phyloP scores from a whole-genome alignment of 1,284 basidiomycete species.

The Sphaerobolus stellatus region DNA sequence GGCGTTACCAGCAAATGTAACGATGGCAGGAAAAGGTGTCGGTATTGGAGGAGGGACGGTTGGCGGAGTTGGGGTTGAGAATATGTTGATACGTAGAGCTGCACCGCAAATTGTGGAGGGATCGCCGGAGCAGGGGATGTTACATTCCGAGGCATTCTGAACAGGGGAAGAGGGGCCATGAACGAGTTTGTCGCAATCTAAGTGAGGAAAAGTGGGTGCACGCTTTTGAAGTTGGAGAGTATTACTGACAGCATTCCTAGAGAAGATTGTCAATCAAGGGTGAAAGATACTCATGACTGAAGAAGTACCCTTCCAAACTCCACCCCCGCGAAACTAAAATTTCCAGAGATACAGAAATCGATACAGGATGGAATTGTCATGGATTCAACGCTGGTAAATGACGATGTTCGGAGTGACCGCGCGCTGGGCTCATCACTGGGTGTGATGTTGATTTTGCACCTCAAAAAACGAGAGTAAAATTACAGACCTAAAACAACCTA shows the following conservation, averaged over 20 bases:
- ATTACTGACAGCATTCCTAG: constrained; percentile 47
- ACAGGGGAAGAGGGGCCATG: background rate
- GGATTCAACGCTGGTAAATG: background rate
- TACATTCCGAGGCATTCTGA: background rate
- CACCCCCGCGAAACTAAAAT: background rate
- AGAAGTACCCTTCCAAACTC: background rate
- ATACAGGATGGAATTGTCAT: background rate
- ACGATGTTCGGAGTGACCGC: background rate
- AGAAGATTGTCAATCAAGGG: background rate
- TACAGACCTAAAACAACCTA: background rate
- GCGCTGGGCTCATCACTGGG: background rate
- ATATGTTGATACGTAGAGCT: background rate
- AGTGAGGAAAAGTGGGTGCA: constrained; percentile 91
- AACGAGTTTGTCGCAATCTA: background rate
- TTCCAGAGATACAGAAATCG: background rate
- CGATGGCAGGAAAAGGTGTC: background rate
- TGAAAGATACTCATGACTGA: background rate
- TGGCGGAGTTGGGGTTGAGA: background rate
- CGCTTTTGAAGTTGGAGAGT: constrained; percentile 95
- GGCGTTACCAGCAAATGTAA: background rate
- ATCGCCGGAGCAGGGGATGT: background rate
- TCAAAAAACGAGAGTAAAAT: background rate
- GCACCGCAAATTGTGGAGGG: background rate
- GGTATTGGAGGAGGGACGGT: background rate
- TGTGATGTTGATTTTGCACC: background rate